These are phyloP conservation scores for Backusella liffmaniae DNA, from an alignment of 192 early-diverging fungal species.

Conservation along the genomic window DNA sequence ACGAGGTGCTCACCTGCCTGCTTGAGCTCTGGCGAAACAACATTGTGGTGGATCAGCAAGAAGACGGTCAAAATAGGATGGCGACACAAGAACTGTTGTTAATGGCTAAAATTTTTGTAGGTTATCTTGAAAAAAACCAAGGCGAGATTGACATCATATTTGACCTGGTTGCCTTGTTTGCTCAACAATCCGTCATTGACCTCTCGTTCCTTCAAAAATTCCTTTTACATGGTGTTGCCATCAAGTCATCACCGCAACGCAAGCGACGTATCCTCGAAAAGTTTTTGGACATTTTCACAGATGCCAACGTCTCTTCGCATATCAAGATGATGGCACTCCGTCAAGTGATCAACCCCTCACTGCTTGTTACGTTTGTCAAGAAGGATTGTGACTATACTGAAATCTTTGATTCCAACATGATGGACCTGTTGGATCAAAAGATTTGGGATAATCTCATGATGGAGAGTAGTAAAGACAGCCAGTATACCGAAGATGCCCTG, in stretches of 20 bases:
- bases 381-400: conserved; percentile 42
- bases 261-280: conserved; percentile 72
- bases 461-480: conserved; percentile 53
- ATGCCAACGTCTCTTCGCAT: conserved; percentile 53
- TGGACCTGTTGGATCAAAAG: conserved; percentile 57
- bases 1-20: conserved; percentile 54
- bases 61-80: conserved; percentile 38
- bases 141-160: conserved; percentile 71
- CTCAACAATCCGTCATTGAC: conserved; percentile 67
- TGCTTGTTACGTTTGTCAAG: conserved; percentile 63
- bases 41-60: conserved; percentile 14
- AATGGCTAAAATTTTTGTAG: conserved; percentile 75
- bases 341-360: conserved; percentile 85
- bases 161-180: conserved; percentile 70
- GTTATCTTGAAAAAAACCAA: conserved; percentile 57
- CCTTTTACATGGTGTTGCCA: conserved; percentile 62
- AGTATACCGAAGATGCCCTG: conserved; percentile 65
- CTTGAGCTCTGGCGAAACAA: conserved; percentile 48
- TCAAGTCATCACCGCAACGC: conserved; percentile 47
- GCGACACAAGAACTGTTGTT: conserved; percentile 54
- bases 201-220: conserved; percentile 63
- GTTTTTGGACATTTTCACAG: conserved; percentile 71
- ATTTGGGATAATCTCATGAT: conserved; percentile 55
- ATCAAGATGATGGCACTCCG: conserved; percentile 75
- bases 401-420: conserved; percentile 63